Conservation (phyloP, 306 rosid genomes). For the Trifolium repens region DNA sequence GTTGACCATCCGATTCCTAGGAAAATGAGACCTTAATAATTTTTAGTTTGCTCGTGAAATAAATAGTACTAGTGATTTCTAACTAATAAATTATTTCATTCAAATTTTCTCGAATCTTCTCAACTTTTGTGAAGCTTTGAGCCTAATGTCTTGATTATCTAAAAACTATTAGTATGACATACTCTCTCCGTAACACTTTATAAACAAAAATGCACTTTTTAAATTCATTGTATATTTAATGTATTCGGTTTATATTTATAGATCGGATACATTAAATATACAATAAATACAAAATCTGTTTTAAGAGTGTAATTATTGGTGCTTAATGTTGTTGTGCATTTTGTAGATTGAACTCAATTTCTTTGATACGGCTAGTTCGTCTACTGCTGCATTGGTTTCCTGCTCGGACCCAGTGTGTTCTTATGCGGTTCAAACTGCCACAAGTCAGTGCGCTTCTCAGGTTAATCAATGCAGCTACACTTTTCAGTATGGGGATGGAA, state of each 20-base stretch:
- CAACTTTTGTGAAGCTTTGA: no score
- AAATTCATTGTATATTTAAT: no score
- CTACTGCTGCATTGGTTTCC: slow-evolving; percentile 67
- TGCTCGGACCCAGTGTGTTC: slow-evolving; percentile 83
- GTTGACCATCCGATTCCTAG: no score
- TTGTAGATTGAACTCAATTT: slow-evolving; percentile 79
- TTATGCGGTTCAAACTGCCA: slow-evolving; percentile 59
- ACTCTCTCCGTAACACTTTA: neutral
- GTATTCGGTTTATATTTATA: neutral
- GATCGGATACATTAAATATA: neutral
- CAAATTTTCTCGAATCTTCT: no score
- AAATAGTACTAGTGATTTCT: no score
- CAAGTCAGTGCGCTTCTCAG: slow-evolving; percentile 72
- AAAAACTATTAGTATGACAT: neutral
- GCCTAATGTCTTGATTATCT: no score
- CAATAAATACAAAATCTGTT: no score
- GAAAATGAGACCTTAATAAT: no score
- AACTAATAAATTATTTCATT: no score
- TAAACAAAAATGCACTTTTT: no score
- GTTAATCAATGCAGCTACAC: slow-evolving; percentile 81
- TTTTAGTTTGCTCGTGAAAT: no score
- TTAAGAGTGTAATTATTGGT: slow-evolving; percentile 9
- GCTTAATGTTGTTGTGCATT: slow-evolving; percentile 38
- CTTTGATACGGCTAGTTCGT: slow-evolving; percentile 77
- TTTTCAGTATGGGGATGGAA: slow-evolving; percentile 91